These are phyloP conservation scores for Amanita pallidorosea DNA, from an alignment of 768 basidiomycete species.

Conservation along the genomic window DNA sequence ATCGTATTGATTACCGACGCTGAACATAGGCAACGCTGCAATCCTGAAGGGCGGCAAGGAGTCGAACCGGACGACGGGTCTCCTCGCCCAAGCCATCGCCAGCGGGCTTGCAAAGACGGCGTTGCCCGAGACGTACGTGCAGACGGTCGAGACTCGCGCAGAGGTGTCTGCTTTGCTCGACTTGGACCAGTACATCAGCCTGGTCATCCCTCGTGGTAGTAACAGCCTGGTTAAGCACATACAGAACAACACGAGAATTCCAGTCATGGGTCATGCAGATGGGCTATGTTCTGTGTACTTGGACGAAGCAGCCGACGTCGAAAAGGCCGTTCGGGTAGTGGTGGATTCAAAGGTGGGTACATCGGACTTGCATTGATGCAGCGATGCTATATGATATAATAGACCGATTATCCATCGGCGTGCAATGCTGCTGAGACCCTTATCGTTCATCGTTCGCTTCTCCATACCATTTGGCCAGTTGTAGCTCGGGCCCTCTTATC, in stretches of 20 bases:
- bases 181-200: constrained; percentile 87
- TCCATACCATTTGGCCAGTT: constrained; percentile 69
- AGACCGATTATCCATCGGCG: constrained; percentile 93
- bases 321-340: constrained; percentile 74
- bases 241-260: constrained; percentile 82
- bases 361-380: not conserved
- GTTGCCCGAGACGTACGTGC: constrained; percentile 75
- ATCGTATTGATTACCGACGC: not conserved
- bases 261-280: constrained; percentile 99
- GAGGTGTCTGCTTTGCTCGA: constrained; percentile 83
- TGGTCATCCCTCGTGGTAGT: constrained; percentile 94
- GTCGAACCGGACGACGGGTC: constrained; percentile 66
- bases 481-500: constrained; percentile 66
- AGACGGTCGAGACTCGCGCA: constrained; percentile 82
- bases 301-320: constrained; percentile 67
- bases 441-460: constrained; percentile 65
- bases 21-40: constrained; percentile 75
- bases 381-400: not conserved
- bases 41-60: constrained; percentile 98
- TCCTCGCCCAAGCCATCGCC: constrained; percentile 75
- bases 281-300: constrained; percentile 88
- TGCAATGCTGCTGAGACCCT: constrained; percentile 92
- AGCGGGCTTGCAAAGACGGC: constrained; percentile 62
- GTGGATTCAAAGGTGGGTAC: constrained; percentile 80
- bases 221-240: constrained; percentile 83